Base-by-base conservation (phyloP, 805 yeast species). In the Candida pseudofarinosa region DNA sequence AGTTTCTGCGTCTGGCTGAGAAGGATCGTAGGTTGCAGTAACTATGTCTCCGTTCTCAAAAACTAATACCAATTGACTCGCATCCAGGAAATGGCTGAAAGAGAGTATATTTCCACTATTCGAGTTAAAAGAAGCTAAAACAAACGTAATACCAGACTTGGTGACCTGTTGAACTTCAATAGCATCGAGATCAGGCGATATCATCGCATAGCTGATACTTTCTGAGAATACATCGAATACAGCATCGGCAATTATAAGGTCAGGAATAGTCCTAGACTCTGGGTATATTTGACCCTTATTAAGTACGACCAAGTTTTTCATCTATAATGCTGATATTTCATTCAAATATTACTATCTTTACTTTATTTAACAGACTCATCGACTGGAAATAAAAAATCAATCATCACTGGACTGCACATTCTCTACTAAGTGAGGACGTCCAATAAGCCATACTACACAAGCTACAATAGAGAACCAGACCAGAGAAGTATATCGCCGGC, bases 91-190 rank as follows among this genome's bases (percentile, higher is more conserved):
- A 60, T 85, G 93, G 2, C 60, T 71, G 57, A 85, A 83, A 3
- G 79, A 73, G 18, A 82, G 47, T 8, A 86, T 46, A 28, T 53
- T 58, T 4, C 59, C 43, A 3, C 47, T 51, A 1, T 61, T 79
- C 28, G 61, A 59, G 20, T 82, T 79, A 50, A 86, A 80, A 5
- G 83, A 76, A 0, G 88, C 89, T 38, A 88, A 59, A 1, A 78
- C 58, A 32, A 66, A 62, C 4, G 71, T 65, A n/a, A 69, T 65
- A 10, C 95, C 95, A 33, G 73, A 71, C 58, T 81, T 85, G 66
- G 71, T 64, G 52, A 79, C 79, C 58, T 84, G 90, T 53, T 85
- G 93, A n/a, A 86, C 85, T 62, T 88, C 96, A 39, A 83, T 59
- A 5, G 69, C 52, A 17, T 77, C 77, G 33, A 77, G 70, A 33